Percentiles rank a stretch among this genome's conserved stretches.
Evolutionary conservation across 1,284 basidiomycete species (phyloP).

Genomic region (Takashimella koratensis): DNA sequence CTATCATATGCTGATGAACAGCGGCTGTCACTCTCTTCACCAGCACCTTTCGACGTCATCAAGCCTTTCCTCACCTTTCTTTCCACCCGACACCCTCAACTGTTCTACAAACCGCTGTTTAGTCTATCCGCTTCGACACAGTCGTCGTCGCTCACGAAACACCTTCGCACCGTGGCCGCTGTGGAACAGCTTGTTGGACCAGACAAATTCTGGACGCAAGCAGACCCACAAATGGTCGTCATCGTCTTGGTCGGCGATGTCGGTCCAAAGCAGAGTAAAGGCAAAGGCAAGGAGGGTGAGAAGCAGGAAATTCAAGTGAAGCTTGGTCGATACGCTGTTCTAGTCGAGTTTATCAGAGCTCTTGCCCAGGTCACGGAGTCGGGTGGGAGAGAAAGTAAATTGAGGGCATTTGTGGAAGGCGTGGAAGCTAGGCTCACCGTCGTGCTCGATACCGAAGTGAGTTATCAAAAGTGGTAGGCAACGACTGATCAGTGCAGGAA

Average conservation of each 20-base stretch:
- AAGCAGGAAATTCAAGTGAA: slow-evolving; percentile 54
- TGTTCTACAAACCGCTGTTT: slow-evolving; percentile 73
- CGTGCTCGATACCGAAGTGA: slow-evolving; percentile 62
- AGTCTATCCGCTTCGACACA: slow-evolving; percentile 62
- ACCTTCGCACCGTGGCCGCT: slow-evolving; percentile 57
- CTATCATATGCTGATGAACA: not conserved
- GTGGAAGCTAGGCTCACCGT: slow-evolving; percentile 61
- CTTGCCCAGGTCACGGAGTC: slow-evolving; percentile 34
- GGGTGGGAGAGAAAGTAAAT: slow-evolving; percentile 47
- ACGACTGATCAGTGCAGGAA: no score
- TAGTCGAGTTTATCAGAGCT: slow-evolving; percentile 61
- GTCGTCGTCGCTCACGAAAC: slow-evolving; percentile 57
- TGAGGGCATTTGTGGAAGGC: slow-evolving; percentile 53
- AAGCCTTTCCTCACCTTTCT: slow-evolving; percentile 29
- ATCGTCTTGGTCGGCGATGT: slow-evolving; percentile 56
- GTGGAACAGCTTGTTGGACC: slow-evolving; percentile 56
- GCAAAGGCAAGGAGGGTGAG: slow-evolving; percentile 40
- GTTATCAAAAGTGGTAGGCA: no score
- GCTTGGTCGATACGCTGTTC: slow-evolving; percentile 62
- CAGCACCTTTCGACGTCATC: slow-evolving; percentile 1
- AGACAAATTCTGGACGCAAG: slow-evolving; percentile 58
- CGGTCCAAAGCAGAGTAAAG: slow-evolving; percentile 31
- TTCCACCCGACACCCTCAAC: slow-evolving; percentile 53
- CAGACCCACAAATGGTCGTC: slow-evolving; percentile 70
- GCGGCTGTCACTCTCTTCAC: slow-evolving; percentile 12